These are phyloP conservation scores for Paxillus rubicundulus DNA, from an alignment of 768 basidiomycete species.

Conservation along the genomic window DNA sequence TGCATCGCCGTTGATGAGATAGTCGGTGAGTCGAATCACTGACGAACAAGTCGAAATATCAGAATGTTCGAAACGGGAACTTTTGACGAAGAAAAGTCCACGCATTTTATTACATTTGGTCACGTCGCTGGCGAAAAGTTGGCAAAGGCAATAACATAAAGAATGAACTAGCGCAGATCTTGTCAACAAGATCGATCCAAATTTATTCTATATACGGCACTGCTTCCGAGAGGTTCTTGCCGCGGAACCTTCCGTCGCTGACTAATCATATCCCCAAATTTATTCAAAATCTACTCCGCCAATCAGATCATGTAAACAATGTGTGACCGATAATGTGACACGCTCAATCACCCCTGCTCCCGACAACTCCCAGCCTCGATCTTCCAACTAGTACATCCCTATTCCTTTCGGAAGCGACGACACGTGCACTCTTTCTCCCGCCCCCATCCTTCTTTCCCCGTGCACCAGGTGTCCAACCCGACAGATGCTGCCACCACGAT, in stretches of 20 bases:
- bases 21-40: slow-evolving; percentile 9
- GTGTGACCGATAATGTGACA: background rate
- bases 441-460: slow-evolving; percentile 2
- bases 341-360: slow-evolving; percentile 1
- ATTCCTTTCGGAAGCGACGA: background rate
- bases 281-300: slow-evolving; percentile 1
- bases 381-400: background rate
- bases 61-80: background rate
- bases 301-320: background rate
- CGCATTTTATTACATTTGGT: slow-evolving; percentile 21
- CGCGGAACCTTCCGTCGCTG: slow-evolving; percentile 7
- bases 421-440: background rate
- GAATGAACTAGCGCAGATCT: slow-evolving; percentile 12
- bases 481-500: slow-evolving; percentile 5
- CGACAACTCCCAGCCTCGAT: too few species aligned
- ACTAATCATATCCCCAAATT: slow-evolving; percentile 16
- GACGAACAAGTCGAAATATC: slow-evolving; percentile 8
- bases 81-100: background rate
- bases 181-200: background rate
- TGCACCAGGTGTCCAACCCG: background rate
- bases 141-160: slow-evolving; percentile 16
- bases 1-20: slow-evolving; percentile 10
- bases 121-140: background rate
- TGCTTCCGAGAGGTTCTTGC: slow-evolving; percentile 1
- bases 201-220: background rate